A percentile compares a stretch with the other conserved stretches of the same genome.
Conservation (phyloP, 495 filamentous ascomycete genomes). For the Wilcoxina mikolae region DNA sequence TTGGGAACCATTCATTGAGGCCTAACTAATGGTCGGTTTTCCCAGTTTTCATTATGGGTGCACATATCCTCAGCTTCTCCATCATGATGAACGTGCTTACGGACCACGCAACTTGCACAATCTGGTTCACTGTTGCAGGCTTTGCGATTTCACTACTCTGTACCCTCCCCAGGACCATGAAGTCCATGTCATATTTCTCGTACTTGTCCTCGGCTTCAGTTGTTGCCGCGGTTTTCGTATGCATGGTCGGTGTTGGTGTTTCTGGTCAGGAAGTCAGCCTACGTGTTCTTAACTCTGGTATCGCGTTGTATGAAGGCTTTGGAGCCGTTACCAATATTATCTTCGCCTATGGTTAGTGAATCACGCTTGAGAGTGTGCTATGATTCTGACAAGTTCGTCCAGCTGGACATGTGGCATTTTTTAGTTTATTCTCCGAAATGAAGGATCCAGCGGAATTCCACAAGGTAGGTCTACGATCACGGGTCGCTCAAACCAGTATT, state of each 20-base stretch:
- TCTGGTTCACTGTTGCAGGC: constrained; percentile 51
- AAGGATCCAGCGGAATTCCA: constrained; percentile 49
- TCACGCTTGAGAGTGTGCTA: not conserved
- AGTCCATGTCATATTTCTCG: constrained; percentile 46
- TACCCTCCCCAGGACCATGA: constrained; percentile 50
- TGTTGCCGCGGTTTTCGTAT: constrained; percentile 47
- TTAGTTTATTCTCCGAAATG: constrained; percentile 67
- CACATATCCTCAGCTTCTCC: constrained; percentile 58
- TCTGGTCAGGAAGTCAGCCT: constrained; percentile 3
- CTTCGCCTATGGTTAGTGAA: constrained; percentile 45
- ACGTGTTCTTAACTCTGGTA: constrained; percentile 12
- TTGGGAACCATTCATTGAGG: not conserved
- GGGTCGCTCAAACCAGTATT: not conserved
- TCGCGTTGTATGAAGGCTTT: constrained; percentile 35
- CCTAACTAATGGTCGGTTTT: not conserved
- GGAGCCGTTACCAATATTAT: constrained; percentile 59
- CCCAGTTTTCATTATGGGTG: constrained; percentile 54
- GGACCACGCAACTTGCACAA: constrained; percentile 48
- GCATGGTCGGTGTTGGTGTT: constrained; percentile 45
- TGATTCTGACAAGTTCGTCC: constrained; percentile 8
- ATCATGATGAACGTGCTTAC: constrained; percentile 57
- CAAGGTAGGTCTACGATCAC: constrained; percentile 30
- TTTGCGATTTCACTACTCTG: constrained; percentile 46
- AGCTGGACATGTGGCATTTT: constrained; percentile 58
- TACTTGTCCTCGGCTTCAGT: constrained; percentile 48